These are phyloP conservation scores for Boletus sensibilis DNA, from an alignment of 768 basidiomycete species.

Conservation along the genomic window DNA sequence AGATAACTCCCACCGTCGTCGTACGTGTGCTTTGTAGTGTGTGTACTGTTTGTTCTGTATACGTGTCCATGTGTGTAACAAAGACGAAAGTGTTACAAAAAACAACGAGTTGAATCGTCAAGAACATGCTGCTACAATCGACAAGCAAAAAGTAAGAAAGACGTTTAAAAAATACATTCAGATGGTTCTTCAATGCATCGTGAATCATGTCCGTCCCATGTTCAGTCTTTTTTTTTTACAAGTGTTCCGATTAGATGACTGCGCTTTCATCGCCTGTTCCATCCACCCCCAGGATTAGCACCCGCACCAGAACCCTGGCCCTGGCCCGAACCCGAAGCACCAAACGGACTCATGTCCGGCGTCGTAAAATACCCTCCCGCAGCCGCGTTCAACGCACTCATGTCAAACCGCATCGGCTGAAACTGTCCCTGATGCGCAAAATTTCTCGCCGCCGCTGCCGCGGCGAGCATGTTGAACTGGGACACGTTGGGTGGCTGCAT, in stretches of 20 bases:
- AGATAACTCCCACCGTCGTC: background rate
- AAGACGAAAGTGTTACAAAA: no score
- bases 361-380: conserved; percentile 20
- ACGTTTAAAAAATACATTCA: conserved; percentile 6
- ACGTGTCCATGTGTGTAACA: no score
- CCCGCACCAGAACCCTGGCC: background rate
- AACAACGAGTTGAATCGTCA: background rate
- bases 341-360: conserved; percentile 16
- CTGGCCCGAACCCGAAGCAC: conserved; percentile 5
- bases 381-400: conserved; percentile 13
- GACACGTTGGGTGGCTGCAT: conserved; percentile 13
- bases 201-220: background rate
- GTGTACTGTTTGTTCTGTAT: no score
- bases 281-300: background rate
- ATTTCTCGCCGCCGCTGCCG: conserved; percentile 24
- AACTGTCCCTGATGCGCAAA: conserved; percentile 25
- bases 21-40: background rate
- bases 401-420: conserved; percentile 21
- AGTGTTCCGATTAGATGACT: background rate
- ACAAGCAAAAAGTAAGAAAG: background rate
- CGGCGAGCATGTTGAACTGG: conserved; percentile 30
- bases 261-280: conserved; percentile 13
- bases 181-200: background rate
- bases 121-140: background rate
- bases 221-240: background rate